Percentiles rank a stretch among this genome's conserved stretches.
Conservation (phyloP, 371 early-diverging fungal genomes). For the Mucor circinelloides region DNA sequence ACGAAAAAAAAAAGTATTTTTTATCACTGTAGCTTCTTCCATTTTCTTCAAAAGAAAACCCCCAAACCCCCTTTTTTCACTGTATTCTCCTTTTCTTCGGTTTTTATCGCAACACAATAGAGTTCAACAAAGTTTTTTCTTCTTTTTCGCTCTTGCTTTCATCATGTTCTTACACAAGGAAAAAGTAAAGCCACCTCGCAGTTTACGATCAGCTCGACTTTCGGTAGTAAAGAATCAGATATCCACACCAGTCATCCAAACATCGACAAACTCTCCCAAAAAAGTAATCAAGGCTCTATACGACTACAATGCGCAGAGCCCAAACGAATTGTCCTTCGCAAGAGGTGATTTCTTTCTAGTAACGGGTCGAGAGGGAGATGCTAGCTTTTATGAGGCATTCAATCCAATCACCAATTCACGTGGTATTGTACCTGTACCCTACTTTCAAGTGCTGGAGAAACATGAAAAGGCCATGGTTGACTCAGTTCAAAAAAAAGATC, state of each 20-base stretch:
- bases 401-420: conserved; percentile 76
- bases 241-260: conserved; percentile 34
- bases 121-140: background rate
- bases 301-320: conserved; percentile 64
- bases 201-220: conserved; percentile 29
- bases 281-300: conserved; percentile 78
- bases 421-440: conserved; percentile 75
- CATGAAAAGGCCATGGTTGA: conserved; percentile 24
- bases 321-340: conserved; percentile 73
- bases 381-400: conserved; percentile 78
- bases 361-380: conserved; percentile 58
- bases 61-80: background rate
- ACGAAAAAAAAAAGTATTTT: background rate
- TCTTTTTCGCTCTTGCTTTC: background rate
- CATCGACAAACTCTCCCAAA: conserved; percentile 61
- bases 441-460: conserved; percentile 75
- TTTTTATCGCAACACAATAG: background rate
- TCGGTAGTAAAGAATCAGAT: conserved; percentile 35
- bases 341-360: conserved; percentile 90
- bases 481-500: background rate
- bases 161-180: conserved; percentile 28
- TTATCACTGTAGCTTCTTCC: background rate
- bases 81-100: background rate
- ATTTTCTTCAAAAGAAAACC: background rate
- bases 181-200: conserved; percentile 29